A percentile compares a stretch with the other conserved stretches of the same genome.
Conservation (phyloP, 2,329 filamentous ascomycete genomes). For the Sarocladiaceae sp. region DNA sequence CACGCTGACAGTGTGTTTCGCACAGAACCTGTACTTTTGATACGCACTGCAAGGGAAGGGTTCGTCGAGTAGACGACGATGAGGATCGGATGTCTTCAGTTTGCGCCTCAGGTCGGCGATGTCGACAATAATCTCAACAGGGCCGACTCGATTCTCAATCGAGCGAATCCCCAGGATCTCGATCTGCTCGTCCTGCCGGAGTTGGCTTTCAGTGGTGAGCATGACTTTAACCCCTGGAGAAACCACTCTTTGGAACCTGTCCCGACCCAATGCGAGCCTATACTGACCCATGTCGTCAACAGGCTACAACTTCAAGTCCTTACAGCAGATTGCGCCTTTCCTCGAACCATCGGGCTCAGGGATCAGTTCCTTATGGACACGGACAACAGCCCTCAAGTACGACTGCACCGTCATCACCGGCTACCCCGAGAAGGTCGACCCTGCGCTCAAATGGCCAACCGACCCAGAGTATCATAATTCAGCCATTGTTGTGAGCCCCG, state of each 20-base stretch:
- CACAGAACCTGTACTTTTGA: too few species aligned
- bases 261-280: constrained; percentile 3
- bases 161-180: constrained; percentile 44
- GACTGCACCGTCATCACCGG: constrained; percentile 64
- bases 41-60: not conserved
- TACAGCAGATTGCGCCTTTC: constrained; percentile 60
- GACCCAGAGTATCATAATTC: constrained; percentile 50
- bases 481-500: constrained; percentile 44
- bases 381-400: constrained; percentile 57
- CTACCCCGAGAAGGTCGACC: constrained; percentile 64
- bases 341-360: constrained; percentile 62
- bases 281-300: constrained; percentile 9
- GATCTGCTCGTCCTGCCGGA: constrained; percentile 72
- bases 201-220: constrained; percentile 64
- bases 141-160: constrained; percentile 57
- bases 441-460: constrained; percentile 41
- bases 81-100: constrained; percentile 66
- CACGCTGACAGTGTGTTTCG: too few species aligned
- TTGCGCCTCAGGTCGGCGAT: constrained; percentile 63
- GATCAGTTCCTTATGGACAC: constrained; percentile 65
- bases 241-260: not conserved
- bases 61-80: constrained; percentile 32
- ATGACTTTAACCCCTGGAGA: too few species aligned
- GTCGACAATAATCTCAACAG: constrained; percentile 63
- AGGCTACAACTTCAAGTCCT: constrained; percentile 73